Base-by-base conservation (phyloP, 345 rosid genomes). In the Citrus sp. region DNA sequence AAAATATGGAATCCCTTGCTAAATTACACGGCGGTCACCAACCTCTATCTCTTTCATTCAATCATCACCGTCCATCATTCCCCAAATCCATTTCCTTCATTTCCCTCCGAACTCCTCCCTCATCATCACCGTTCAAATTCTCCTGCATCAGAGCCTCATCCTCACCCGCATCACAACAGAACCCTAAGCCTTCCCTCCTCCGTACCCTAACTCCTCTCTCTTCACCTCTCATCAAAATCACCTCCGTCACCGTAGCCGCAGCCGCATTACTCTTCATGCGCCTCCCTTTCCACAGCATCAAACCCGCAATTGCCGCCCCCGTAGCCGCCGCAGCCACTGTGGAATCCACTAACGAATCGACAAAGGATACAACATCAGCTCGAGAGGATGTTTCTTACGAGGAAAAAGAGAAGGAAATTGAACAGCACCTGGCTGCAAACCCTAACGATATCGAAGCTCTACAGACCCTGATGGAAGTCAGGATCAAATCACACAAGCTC, bases 401-500 rank as follows among this genome's bases (percentile, higher is more conserved):
- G 42, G 95, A 90, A 21, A 86, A 85, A 42, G 97, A 88, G 85
- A 86, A 83, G 82, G 64, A 81, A 10, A 69, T 90, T 0, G 92
- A 93, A 60, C 86, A 89, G 72, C 83, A 82, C 28, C 58, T 90
- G 37, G 67, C 73, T 59, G 86, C 73, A 63, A 21, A 82, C 75
- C 92, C 94, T 10, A 54, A 81, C 7, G 95, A 91, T 67, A 77
- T 82, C 22, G 89, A 89, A 12, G 84, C 87, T 35, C 85, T 93
- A 9, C 77, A 91, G 69, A 78, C 92, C 7, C 85, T 91, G 34
- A 90, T 93, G 92, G 99, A 92, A 85, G 86, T 84, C 24, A 89
- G 77, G 78, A 87, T 95, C 88, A 93, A 91, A 83, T 75, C 87
- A 49, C 74, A 82, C 51, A 92, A 92, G 79, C 87, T 93, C 38